Base-by-base conservation (phyloP, 164 flowering plant species). In the Berberis thunbergii region DNA sequence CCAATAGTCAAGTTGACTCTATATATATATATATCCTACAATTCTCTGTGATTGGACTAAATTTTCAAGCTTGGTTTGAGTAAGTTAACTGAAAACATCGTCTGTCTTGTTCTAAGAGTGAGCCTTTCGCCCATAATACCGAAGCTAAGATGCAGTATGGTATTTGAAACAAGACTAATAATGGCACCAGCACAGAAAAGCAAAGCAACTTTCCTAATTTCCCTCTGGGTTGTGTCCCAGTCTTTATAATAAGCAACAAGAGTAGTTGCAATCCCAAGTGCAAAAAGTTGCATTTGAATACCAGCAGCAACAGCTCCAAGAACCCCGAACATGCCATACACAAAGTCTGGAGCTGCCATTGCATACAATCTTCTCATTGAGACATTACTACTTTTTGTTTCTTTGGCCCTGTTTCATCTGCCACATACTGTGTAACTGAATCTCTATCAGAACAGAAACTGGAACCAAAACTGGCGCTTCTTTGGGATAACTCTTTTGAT, bases 61-160 rank as follows among this genome's bases (percentile, higher is more conserved):
- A 2, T 4, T 39, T 12, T 54, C 26, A 54, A 4, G 39, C 43
- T 56, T 12, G n/a, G 1, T 2, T 7, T 43, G 3, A 3, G 2
- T 2, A 57, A 57, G 43, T 3, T 80, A 94, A 97, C 95, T 45
- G 89, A 77, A 72, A 94, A 94, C 97, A 89, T 85, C 81, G 0
- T 81, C 75, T 94, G 84, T 62, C 99, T 74, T 12, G 91, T 91
- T 3, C 96, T 95, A 59, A 87, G 86, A 42, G 96, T 91, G 45
- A 94, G 91, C 49, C 93, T 77, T 75, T 89, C 97, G 42, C 97
- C 99, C 87, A 94, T 87, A 65, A 84, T 86, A 41, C 97, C 99
- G 50, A 88, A 94, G 67, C 81, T 76, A 9, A 79, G 74, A 64
- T 94, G 99, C 57, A 83, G 82, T 7, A 89, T 73, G 57, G 81